Evolutionary conservation across 305 asterid species (phyloP).

Genomic region (Solanum hybrid): DNA sequence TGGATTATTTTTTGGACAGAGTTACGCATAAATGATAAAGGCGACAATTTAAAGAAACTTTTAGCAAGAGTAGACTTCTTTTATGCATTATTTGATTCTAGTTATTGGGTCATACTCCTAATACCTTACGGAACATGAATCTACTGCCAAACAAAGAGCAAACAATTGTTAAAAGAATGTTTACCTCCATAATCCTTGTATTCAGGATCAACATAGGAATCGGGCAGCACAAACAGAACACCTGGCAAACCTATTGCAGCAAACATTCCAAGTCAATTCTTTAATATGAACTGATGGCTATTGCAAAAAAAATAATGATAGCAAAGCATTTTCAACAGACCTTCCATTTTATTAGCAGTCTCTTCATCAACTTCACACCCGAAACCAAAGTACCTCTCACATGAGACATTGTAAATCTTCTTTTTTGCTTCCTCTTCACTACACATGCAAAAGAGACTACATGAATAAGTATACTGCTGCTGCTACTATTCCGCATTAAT

Average conservation of each 20-base stretch:
- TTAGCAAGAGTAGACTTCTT: neutral
- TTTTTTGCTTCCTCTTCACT: conserved; percentile 24
- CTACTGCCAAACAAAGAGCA: neutral
- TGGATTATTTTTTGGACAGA: neutral
- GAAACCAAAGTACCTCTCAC: conserved; percentile 20
- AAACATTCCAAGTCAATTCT: neutral
- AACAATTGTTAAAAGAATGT: neutral
- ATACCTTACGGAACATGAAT: neutral
- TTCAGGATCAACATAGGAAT: conserved; percentile 19
- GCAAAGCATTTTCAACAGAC: neutral
- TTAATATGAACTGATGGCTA: neutral
- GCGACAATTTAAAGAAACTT: neutral
- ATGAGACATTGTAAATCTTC: conserved; percentile 20
- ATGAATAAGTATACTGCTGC: neutral
- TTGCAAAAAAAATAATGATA: neutral
- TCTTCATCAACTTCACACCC: conserved; percentile 21
- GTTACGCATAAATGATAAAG: neutral
- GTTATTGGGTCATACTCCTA: neutral
- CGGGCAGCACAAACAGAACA: conserved; percentile 24
- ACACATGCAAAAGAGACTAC: neutral
- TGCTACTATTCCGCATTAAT: neutral
- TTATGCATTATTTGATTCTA: neutral
- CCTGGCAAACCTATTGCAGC: conserved; percentile 17
- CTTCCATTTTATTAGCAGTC: conserved; percentile 19
- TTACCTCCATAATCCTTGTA: conserved; percentile 26